Conservation (phyloP, 2,329 filamentous ascomycete genomes). For the Mycosphaerella arachidis region DNA sequence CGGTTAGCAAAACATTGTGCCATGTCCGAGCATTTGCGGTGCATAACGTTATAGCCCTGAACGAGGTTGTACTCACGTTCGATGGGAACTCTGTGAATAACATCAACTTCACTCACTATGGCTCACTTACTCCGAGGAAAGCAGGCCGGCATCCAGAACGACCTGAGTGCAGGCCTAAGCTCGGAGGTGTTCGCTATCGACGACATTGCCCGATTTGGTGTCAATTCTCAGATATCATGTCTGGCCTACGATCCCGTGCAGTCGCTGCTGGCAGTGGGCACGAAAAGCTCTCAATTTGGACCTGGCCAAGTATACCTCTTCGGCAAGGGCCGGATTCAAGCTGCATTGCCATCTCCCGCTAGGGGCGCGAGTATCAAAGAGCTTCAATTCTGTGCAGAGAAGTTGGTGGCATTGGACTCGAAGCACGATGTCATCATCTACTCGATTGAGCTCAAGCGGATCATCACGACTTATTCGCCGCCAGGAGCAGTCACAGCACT, state of each 20-base stretch:
- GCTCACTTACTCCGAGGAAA: constrained; percentile 84
- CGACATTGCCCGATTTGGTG: constrained; percentile 74
- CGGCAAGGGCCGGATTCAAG: constrained; percentile 75
- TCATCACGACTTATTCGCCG: constrained; percentile 66
- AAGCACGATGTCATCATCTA: constrained; percentile 83
- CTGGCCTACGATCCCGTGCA: constrained; percentile 91
- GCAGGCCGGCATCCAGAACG: constrained; percentile 87
- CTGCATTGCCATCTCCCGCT: constrained; percentile 65
- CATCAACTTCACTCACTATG: constrained; percentile 50
- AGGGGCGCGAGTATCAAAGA: constrained; percentile 66
- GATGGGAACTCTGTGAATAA: neutral
- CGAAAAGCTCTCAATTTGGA: constrained; percentile 79
- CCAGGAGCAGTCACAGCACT: constrained; percentile 71
- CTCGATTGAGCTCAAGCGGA: constrained; percentile 66
- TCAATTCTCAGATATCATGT: constrained; percentile 63
- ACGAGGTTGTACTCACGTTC: neutral
- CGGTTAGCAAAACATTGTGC: neutral
- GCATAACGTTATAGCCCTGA: neutral
- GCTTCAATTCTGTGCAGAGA: constrained; percentile 80
- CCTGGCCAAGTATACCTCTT: constrained; percentile 85
- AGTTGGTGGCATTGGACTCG: constrained; percentile 76
- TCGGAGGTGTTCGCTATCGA: constrained; percentile 77
- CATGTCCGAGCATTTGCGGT: neutral
- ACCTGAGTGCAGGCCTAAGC: constrained; percentile 76
- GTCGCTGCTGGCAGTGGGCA: constrained; percentile 87